Percentiles rank a stretch among this genome's conserved stretches.
Evolutionary conservation across 305 asterid species (phyloP).

Genomic region (Fraxinus dipetala): DNA sequence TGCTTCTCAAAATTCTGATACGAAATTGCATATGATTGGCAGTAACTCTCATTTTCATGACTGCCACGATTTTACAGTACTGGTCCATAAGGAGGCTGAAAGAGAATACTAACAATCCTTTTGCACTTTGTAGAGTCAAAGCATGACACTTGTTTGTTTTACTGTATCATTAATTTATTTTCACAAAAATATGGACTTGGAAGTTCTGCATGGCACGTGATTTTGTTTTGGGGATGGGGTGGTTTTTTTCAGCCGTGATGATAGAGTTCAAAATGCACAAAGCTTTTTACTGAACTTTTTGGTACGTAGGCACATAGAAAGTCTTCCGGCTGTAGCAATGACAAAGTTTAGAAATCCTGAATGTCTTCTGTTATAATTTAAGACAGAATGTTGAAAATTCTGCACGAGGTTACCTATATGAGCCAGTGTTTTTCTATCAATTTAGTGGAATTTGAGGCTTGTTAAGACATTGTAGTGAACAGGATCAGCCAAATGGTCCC

Average conservation of each 20-base stretch:
- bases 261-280: neutral
- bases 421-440: constrained; percentile 9
- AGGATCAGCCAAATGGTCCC: constrained; percentile 78
- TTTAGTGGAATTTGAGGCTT: constrained; percentile 76
- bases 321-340: neutral
- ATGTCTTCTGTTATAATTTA: neutral
- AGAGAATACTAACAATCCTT: neutral
- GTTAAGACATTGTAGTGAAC: constrained; percentile 75
- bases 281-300: neutral
- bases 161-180: neutral
- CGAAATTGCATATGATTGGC: neutral
- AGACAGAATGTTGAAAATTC: constrained; percentile 3
- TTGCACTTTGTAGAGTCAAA: neutral
- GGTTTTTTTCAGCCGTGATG: neutral
- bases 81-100: neutral
- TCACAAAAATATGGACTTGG: neutral
- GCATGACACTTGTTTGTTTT: neutral
- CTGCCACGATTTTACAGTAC: neutral
- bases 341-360: neutral
- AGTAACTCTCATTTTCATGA: neutral
- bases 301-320: neutral
- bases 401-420: constrained; percentile 28
- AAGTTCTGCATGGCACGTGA: neutral
- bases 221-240: neutral
- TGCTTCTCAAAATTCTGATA: neutral